Evolutionary conservation across 2,329 filamentous ascomycete genomes (phyloP).

Genomic region (Aspergillus novoparasiticus): DNA sequence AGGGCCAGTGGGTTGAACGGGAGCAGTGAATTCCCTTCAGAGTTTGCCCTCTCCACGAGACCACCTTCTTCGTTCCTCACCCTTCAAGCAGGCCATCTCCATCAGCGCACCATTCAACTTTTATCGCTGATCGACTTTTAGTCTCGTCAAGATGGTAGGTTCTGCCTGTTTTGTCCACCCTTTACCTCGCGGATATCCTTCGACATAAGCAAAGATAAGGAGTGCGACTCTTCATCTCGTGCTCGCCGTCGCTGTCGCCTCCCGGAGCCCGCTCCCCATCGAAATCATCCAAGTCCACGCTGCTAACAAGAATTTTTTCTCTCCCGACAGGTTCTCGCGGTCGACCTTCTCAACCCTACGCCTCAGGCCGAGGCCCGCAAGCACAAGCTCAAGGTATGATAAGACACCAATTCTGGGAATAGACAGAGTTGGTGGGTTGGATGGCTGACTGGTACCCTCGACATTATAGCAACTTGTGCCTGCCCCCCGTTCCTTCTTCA

Average conservation of each 20-base stretch:
- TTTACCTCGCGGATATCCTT: conserved; percentile 2
- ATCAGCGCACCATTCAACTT: conserved; percentile 43
- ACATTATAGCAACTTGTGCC: conserved; percentile 81
- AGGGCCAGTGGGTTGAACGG: conserved; percentile 27
- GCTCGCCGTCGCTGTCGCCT: conserved; percentile 19
- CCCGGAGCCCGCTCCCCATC: background rate
- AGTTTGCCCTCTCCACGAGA: conserved; percentile 38
- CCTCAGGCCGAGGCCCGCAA: conserved; percentile 98
- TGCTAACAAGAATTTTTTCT: conserved; percentile 24
- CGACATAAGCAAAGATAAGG: background rate
- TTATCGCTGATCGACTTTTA: conserved; percentile 44
- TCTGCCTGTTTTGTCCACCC: conserved; percentile 15
- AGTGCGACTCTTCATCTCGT: conserved; percentile 8
- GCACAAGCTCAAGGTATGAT: conserved; percentile 99
- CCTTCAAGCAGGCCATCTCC: conserved; percentile 43
- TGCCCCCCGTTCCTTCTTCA: conserved; percentile 98
- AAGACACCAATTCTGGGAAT: conserved; percentile 2
- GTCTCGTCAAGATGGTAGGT: conserved; percentile 49
- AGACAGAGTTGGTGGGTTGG: background rate
- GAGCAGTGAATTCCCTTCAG: conserved; percentile 37
- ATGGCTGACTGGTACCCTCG: conserved; percentile 6
- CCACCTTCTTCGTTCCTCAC: conserved; percentile 35
- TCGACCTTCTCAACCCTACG: conserved; percentile 99
- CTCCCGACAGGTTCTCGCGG: conserved; percentile 86
- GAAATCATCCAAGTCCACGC: background rate